Evolutionary conservation across 805 yeast genomes (phyloP), one percentile per base, ranked within the genome.

Genomic region (Wickerhamomyces ciferrii): DNA sequence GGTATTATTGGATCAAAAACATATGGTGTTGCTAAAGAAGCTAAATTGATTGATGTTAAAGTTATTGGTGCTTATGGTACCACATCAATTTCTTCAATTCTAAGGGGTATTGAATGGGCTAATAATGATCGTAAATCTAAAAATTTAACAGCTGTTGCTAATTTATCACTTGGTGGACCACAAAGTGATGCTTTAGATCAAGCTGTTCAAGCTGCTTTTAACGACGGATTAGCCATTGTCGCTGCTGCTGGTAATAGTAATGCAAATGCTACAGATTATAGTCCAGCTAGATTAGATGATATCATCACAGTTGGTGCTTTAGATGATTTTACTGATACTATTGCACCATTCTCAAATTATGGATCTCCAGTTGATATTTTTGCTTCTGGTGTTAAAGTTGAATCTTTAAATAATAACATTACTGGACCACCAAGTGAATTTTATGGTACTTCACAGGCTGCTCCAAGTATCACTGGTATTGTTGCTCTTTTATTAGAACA

Each of bases 181-280:
- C 76, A 74, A 46, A 84, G 83, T 53, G 53, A 72, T 0, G 74
- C 85, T 3, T 68, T 88, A 44, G 84, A 88, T 54, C 70, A 75
- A 20, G 96, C 95, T 0, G 76, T 87, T 3, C 74, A 76, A 46
- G 88, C 87, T 2, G 92, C 94, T 0, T 71, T 70, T 2, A 73
- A 78, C 20, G 71, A 84, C 0, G 96, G 96, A 0, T 59, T 88
- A 32, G 70, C 82, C 0, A 62, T 84, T 19, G 84, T 82, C n/a
- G 86, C 72, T 4, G 96, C 96, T 0, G 96, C 96, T 0, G 97
- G 97, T 1, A 89, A 89, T 61, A 72, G 81, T 27, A 79, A 82
- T 53, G 61, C 75, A 14, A 77, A 86, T 58, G 96, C 96, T 0
- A 87, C 96, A 55, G 63, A 71, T 50, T 76, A 79, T 23, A 85